phyloP scores from a whole-genome alignment of 208 protist genomes.

The Balamuthia mandrillaris region DNA sequence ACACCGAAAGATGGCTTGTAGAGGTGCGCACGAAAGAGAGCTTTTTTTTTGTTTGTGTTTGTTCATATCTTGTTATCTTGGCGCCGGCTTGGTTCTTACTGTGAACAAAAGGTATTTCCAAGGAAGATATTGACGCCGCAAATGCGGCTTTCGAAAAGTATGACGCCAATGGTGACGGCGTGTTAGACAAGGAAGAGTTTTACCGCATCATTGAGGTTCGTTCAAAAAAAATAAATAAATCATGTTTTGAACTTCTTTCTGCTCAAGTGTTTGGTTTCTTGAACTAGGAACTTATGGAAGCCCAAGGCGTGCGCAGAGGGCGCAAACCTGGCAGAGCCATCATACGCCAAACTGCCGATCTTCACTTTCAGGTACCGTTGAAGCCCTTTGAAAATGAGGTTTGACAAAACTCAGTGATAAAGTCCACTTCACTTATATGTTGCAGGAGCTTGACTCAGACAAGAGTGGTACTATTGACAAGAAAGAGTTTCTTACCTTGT shows the following conservation, averaged over 20 bases:
- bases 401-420: not conserved
- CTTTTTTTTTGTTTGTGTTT: not conserved
- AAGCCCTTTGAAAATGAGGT: not conserved
- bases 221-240: not conserved
- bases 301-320: not conserved
- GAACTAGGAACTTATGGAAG: not conserved
- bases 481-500: not conserved
- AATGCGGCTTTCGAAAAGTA: not conserved
- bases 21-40: not conserved
- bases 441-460: not conserved
- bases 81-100: not conserved
- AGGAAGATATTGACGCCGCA: not conserved
- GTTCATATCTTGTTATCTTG: not conserved
- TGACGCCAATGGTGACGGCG: not conserved
- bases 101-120: not conserved
- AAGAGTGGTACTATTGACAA: not conserved
- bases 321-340: not conserved
- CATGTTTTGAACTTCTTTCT: too few relatives aligned
- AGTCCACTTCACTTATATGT: too few relatives aligned
- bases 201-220: not conserved
- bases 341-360: not conserved
- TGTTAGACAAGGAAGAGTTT: not conserved
- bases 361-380: not conserved
- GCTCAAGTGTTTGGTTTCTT: too few relatives aligned
- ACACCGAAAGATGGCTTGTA: too few relatives aligned